Conservation (phyloP, 148 eudicot genomes). For the Cornus suecica region DNA sequence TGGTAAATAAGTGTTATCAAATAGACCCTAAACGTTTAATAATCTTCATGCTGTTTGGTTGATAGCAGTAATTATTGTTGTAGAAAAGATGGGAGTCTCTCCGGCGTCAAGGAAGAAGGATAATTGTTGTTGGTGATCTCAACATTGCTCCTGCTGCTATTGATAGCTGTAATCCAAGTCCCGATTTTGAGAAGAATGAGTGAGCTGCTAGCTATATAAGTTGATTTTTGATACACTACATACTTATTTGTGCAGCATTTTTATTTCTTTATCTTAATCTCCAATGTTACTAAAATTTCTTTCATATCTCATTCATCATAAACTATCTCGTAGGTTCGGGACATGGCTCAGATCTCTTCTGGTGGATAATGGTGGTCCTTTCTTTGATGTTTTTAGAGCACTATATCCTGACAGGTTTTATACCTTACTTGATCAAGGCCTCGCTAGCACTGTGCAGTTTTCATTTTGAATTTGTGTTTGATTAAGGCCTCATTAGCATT, state of each 20-base stretch:
- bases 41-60: constrained; percentile 16
- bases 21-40: too few relatives aligned
- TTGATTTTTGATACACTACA: constrained; percentile 1
- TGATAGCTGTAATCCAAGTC: constrained; percentile 91
- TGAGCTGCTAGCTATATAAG: constrained; percentile 34
- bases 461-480: background rate
- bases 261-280: background rate
- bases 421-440: constrained; percentile 3
- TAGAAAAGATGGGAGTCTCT: constrained; percentile 96
- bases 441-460: constrained; percentile 6
- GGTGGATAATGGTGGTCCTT: constrained; percentile 64
- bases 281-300: background rate
- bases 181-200: constrained; percentile 89
- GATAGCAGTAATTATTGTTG: constrained; percentile 29
- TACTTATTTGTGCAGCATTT: background rate
- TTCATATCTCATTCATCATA: background rate
- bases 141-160: constrained; percentile 87
- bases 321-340: constrained; percentile 62
- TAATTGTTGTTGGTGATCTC: constrained; percentile 85
- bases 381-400: constrained; percentile 57
- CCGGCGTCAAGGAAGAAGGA: constrained; percentile 60
- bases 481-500: constrained; percentile 1
- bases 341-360: constrained; percentile 83
- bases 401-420: constrained; percentile 26
- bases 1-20: too few relatives aligned